Base-by-base conservation (phyloP, 2,329 filamentous ascomycete species). In the Microcyclosporella mali region DNA sequence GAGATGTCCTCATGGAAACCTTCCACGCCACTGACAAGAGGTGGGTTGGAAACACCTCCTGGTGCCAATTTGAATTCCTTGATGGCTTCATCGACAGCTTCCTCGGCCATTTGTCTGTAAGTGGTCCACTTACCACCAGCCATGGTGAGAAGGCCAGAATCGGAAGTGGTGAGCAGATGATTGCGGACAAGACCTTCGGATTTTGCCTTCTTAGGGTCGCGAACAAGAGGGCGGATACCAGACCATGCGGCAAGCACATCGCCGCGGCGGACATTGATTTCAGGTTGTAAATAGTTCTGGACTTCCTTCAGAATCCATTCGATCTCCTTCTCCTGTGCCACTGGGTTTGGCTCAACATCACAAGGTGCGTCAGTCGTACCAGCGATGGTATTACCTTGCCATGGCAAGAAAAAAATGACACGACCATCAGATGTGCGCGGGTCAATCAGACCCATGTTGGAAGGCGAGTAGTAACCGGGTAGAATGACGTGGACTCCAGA, bases 111-210 rank as follows among this genome's bases (percentile, higher is more conserved):
- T 66, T 94, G 85, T 43, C 88, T 82, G 68, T 94, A 94, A 1
- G 88, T 94, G 2, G 88, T 94, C 88, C 88, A 94, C 68, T 94
- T 94, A 36, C 88, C 88, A 55, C 88, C 88, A 19, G 86, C 86
- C 59, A 86, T 89, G 27, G 88, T 94, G 52, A 94, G 69, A 15
- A 94, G 75, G 9, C 88, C 88, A 6, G 85, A 87, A 2, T 76
- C 66, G n/a, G 86, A 90, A 37, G 86, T 75, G 47, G 87, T 83
- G 54, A 94, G 78, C 33, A 94, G 73, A 63, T 94, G 88, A 64
- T 89, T 94, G 43, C 88, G 84, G 39, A 94, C 88, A 14, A 94
- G 78, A 18, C 87, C 88, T 66, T 94, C 82, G 1, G 88, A 92
- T 62, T 88, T 90, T 65, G 80, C 80, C 39, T 86, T 85, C 60